Evolutionary conservation across 176 grass and related monocot genomes (phyloP).

Genomic region (Neostapfia colusana): DNA sequence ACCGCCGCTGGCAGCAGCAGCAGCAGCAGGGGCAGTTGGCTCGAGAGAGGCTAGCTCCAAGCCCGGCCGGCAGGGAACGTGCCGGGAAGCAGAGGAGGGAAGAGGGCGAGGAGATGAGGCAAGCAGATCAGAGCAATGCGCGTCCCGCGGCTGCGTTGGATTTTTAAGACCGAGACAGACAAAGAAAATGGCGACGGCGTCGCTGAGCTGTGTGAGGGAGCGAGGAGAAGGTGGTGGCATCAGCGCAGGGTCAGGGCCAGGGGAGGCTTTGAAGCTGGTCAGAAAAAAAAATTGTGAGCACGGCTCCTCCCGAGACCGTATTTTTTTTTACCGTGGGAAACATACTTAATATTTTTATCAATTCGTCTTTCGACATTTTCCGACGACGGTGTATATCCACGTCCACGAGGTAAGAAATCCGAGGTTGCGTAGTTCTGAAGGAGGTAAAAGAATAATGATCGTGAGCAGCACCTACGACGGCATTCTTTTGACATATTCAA

Average conservation of each 20-base stretch:
- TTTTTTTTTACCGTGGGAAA: too few relatives aligned
- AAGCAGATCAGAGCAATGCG: constrained; percentile 35
- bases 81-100: neutral
- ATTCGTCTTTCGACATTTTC: too few relatives aligned
- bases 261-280: neutral
- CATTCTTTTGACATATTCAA: too few relatives aligned
- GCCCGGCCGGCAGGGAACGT: neutral
- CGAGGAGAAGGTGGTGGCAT: constrained; percentile 40
- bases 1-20: neutral
- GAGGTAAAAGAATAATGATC: too few relatives aligned
- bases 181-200: constrained; percentile 39
- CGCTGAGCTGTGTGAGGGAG: constrained; percentile 46
- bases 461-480: too few relatives aligned
- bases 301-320: too few relatives aligned
- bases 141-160: constrained; percentile 40
- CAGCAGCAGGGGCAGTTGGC: constrained; percentile 12
- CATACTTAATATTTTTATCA: too few relatives aligned
- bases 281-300: too few relatives aligned
- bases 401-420: too few relatives aligned
- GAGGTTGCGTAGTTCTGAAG: too few relatives aligned
- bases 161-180: constrained; percentile 43
- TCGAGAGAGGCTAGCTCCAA: constrained; percentile 27
- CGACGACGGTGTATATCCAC: too few relatives aligned
- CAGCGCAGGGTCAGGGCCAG: neutral
- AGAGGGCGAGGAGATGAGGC: neutral